Conservation (phyloP, 108 stramenopile genomes). For the Pseudonitzschia pungens region DNA sequence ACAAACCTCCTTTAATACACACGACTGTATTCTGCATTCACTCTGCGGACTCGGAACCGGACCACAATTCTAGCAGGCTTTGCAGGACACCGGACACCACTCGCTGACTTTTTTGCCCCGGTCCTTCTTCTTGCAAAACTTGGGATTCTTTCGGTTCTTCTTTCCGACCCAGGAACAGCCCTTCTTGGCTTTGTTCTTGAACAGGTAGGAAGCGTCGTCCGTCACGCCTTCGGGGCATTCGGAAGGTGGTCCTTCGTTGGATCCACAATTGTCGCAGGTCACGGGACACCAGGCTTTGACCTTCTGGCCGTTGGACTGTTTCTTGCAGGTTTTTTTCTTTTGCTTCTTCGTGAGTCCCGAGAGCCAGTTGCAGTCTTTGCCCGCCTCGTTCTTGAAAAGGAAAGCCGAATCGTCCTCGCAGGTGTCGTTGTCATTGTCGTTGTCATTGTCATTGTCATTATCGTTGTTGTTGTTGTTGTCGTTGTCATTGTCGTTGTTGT, state of each 20-base stretch:
- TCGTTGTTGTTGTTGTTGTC: too few relatives aligned
- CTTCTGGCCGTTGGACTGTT: not conserved
- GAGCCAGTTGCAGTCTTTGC: slow-evolving; percentile 1
- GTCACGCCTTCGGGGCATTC: too few relatives aligned
- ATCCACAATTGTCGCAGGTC: not conserved
- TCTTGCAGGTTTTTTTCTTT: not conserved
- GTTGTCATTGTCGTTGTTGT: too few relatives aligned
- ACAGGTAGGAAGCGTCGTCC: not conserved
- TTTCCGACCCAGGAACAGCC: not conserved
- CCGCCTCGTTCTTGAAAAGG: not conserved
- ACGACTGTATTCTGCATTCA: too few relatives aligned
- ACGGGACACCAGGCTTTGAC: not conserved
- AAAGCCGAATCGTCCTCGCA: not conserved
- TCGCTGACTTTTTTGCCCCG: too few relatives aligned
- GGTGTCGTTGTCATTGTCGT: not conserved
- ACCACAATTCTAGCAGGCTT: too few relatives aligned
- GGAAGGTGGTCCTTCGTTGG: not conserved
- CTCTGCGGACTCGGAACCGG: too few relatives aligned
- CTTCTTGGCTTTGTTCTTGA: not conserved
- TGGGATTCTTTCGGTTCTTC: too few relatives aligned
- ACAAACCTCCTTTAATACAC: too few relatives aligned
- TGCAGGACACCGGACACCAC: too few relatives aligned
- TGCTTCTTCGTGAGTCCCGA: too few relatives aligned
- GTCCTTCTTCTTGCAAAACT: too few relatives aligned
- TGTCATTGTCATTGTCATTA: not conserved